Percentiles rank a stretch among this genome's conserved stretches.
Conservation (phyloP, 2,329 filamentous ascomycete genomes). For the Colletotrichum tanaceti region DNA sequence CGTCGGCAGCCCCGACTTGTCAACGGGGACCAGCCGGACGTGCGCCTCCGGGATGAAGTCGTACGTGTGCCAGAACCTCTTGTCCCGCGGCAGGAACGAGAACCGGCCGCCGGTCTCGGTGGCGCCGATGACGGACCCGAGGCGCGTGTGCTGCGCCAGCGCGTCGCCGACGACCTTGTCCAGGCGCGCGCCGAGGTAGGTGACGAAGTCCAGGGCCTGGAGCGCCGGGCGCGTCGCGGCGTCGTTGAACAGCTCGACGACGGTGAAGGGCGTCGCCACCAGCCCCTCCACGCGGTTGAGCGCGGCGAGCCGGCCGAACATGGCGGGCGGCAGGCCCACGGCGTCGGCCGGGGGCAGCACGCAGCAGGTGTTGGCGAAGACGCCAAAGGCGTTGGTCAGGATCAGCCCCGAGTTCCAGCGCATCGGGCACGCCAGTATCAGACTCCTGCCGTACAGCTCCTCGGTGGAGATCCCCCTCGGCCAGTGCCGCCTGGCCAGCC, state of each 20-base stretch:
- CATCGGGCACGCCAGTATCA: too few relatives aligned
- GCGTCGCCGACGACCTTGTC: slow-evolving; percentile 1
- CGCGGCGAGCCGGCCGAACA: not conserved
- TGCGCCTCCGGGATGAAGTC: not conserved
- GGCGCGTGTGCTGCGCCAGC: slow-evolving; percentile 2
- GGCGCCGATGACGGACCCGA: slow-evolving; percentile 12
- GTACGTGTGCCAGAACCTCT: not conserved
- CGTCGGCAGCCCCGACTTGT: too few relatives aligned
- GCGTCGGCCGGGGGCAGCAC: not conserved
- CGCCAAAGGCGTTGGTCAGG: not conserved
- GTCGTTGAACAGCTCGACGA: too few relatives aligned
- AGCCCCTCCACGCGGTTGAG: not conserved
- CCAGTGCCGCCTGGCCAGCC: not conserved
- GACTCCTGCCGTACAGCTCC: too few relatives aligned
- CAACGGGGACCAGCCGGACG: not conserved
- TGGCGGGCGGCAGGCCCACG: not conserved
- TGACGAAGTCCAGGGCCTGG: too few relatives aligned
- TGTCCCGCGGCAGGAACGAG: slow-evolving; percentile 22
- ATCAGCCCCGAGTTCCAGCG: too few relatives aligned
- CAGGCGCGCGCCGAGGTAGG: not conserved
- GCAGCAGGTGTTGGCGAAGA: not conserved
- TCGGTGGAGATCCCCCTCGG: too few relatives aligned
- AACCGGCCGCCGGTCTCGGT: slow-evolving; percentile 8
- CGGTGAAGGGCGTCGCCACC: too few relatives aligned
- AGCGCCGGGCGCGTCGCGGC: too few relatives aligned